Percentiles rank a stretch among this genome's conserved stretches.
phyloP scores from a whole-genome alignment of 148 eudicot species.

The Cornus florida region DNA sequence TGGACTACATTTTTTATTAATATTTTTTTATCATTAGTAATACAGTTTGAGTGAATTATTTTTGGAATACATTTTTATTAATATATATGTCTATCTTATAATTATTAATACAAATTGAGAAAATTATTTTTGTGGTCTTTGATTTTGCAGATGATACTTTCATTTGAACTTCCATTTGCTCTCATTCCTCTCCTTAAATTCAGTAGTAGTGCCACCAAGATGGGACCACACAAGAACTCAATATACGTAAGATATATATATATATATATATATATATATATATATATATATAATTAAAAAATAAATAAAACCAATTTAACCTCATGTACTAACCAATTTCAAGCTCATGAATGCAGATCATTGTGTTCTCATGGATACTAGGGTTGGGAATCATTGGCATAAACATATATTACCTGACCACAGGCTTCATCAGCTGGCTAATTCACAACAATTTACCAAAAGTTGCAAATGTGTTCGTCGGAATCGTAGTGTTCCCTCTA shows the following conservation, averaged over 20 bases:
- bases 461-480: slow-evolving; percentile 70
- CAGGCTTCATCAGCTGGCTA: slow-evolving; percentile 74
- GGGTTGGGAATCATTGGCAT: slow-evolving; percentile 83
- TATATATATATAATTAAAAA: no score
- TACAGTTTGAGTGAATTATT: no score
- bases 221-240: slow-evolving; percentile 97
- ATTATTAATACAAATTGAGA: background rate
- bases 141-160: slow-evolving; percentile 72
- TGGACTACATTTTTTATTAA: background rate
- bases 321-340: slow-evolving; percentile 38
- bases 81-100: background rate
- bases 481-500: slow-evolving; percentile 72
- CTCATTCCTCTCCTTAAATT: slow-evolving; percentile 96
- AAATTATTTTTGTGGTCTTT: background rate
- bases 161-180: slow-evolving; percentile 97
- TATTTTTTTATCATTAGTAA: background rate
- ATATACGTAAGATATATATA: slow-evolving; percentile 46
- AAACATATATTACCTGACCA: slow-evolving; percentile 75
- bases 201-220: slow-evolving; percentile 71
- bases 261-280: no score
- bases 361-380: slow-evolving; percentile 68
- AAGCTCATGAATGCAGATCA: slow-evolving; percentile 47
- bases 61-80: background rate
- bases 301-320: no score
- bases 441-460: slow-evolving; percentile 62